phyloP scores from a whole-genome alignment of 345 rosid genomes.

The Ricinus communis region DNA sequence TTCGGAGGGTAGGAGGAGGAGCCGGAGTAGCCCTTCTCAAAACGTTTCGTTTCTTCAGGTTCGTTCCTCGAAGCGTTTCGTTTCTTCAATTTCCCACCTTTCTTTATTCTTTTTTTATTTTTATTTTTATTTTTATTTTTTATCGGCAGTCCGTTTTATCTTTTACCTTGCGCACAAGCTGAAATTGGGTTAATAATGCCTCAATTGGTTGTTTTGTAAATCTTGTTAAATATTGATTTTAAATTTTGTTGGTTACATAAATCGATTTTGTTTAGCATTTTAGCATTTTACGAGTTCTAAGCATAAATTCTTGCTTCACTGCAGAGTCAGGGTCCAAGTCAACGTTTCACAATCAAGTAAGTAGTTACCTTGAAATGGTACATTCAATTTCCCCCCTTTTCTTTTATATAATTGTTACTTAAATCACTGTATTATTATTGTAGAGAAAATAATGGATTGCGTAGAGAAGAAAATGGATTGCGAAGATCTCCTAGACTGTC shows the following conservation, averaged over 20 bases:
- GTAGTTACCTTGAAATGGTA: slow-evolving; percentile 16
- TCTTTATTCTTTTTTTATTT: not conserved
- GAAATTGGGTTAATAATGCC: not conserved
- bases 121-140: not conserved
- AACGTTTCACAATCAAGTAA: slow-evolving; percentile 34
- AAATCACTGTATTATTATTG: slow-evolving; percentile 15
- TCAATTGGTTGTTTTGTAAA: not conserved
- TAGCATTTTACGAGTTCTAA: not conserved
- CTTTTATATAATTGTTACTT: not conserved
- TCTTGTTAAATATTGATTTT: too few relatives aligned
- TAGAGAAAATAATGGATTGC: not conserved
- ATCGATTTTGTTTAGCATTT: not conserved
- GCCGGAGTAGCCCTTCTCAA: not conserved
- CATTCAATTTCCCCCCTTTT: not conserved
- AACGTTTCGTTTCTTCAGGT: not conserved
- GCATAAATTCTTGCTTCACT: slow-evolving; percentile 16
- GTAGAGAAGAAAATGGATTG: not conserved
- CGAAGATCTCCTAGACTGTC: slow-evolving; percentile 31
- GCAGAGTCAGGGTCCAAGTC: slow-evolving; percentile 28
- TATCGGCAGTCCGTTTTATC: too few relatives aligned
- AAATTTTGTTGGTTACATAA: not conserved
- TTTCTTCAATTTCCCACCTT: not conserved
- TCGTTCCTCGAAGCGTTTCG: not conserved
- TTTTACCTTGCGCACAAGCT: too few relatives aligned
- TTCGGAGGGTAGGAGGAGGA: not conserved